Percentiles rank a stretch among this genome's conserved stretches.
Evolutionary conservation across 2,329 filamentous ascomycete species (phyloP).

Genomic region (Colletotrichum sp.): DNA sequence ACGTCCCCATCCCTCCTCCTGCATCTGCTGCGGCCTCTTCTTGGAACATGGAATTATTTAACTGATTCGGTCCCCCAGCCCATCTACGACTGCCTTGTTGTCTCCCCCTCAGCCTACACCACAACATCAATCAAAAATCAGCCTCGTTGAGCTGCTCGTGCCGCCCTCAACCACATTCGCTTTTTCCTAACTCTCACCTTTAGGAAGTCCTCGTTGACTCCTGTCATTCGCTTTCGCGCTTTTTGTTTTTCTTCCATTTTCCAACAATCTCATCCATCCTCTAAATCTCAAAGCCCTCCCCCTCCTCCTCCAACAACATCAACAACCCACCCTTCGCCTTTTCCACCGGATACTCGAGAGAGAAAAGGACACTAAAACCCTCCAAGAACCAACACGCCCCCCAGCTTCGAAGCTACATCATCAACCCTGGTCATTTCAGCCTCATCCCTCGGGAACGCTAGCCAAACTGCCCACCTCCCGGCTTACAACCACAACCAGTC

Average conservation of each 20-base stretch:
- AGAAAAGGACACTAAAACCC: not conserved
- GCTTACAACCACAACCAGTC: not conserved
- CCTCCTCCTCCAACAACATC: slow-evolving; percentile 23
- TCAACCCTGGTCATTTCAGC: slow-evolving; percentile 8
- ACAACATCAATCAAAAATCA: slow-evolving; percentile 16
- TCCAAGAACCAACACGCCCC: not conserved
- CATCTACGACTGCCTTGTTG: slow-evolving; percentile 38
- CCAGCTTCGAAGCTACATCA: not conserved
- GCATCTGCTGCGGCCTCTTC: slow-evolving; percentile 3
- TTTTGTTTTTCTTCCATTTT: slow-evolving; percentile 47
- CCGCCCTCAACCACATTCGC: slow-evolving; percentile 47
- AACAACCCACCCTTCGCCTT: slow-evolving; percentile 23
- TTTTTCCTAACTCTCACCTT: slow-evolving; percentile 46
- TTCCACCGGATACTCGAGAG: slow-evolving; percentile 22
- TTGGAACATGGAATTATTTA: slow-evolving; percentile 19
- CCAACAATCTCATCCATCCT: slow-evolving; percentile 26
- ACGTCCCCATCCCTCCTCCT: not conserved
- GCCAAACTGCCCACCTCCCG: not conserved
- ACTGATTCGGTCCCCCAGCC: slow-evolving; percentile 35
- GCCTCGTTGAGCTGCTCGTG: slow-evolving; percentile 21
- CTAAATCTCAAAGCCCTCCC: not conserved
- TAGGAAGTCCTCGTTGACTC: slow-evolving; percentile 78
- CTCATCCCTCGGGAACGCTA: not conserved
- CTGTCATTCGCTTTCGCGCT: slow-evolving; percentile 74
- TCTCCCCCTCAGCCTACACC: slow-evolving; percentile 34